Percentiles rank a stretch among this genome's conserved stretches.
These are phyloP conservation scores for Emmonsiellopsis sp. DNA, from an alignment of 2,329 filamentous ascomycete genomes.

Conservation along the genomic window DNA sequence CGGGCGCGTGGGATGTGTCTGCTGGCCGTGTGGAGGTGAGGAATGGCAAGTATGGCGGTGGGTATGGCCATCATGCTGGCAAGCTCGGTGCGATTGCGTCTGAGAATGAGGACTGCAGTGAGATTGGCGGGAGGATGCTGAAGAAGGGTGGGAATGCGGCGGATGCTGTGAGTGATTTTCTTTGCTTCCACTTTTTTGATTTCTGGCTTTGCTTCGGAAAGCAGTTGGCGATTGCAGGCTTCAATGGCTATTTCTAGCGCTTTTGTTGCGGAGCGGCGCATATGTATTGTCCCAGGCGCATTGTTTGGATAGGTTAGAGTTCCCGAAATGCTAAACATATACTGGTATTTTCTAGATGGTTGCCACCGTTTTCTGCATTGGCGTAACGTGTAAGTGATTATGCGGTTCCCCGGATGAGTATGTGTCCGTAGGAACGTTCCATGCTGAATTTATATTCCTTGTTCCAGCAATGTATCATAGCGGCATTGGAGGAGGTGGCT, in stretches of 20 bases:
- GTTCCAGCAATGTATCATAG: conserved; percentile 58
- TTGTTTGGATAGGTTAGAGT: neutral
- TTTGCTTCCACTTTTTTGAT: neutral
- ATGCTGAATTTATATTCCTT: conserved; percentile 3
- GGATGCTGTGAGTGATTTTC: conserved; percentile 48
- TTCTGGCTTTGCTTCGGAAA: neutral
- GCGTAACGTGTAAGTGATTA: conserved; percentile 49
- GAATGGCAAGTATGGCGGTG: neutral
- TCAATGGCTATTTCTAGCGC: neutral
- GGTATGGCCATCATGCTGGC: conserved; percentile 1
- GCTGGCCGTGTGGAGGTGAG: neutral
- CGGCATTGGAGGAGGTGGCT: conserved; percentile 84
- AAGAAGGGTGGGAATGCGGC: conserved; percentile 60
- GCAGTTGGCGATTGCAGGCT: no score
- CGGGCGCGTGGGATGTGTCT: neutral
- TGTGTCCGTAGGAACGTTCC: neutral
- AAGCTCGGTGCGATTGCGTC: conserved; percentile 58
- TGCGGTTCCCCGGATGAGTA: neutral
- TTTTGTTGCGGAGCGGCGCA: neutral
- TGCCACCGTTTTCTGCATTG: conserved; percentile 65
- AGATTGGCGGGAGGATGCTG: conserved; percentile 58
- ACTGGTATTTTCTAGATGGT: conserved; percentile 42
- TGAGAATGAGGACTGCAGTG: conserved; percentile 59
- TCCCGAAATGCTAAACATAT: neutral
- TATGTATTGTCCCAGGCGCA: neutral